These are phyloP conservation scores for Arxiozyma heterogenica DNA, from an alignment of 1,139 yeast species.

Conservation along the genomic window DNA sequence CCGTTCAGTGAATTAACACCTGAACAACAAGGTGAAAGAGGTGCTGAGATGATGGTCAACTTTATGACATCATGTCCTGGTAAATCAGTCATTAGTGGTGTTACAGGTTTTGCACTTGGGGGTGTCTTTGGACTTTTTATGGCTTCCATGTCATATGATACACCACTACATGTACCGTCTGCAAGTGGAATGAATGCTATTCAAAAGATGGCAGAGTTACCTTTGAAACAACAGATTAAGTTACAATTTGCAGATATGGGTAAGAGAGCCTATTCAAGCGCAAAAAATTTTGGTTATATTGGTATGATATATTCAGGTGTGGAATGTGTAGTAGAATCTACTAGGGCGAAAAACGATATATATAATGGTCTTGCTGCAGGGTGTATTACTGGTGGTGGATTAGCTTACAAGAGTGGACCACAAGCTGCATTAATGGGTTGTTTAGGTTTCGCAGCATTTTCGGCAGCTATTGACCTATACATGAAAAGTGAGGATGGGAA, in stretches of 20 bases:
- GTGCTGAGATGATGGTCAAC: slow-evolving; percentile 75
- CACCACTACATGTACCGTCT: slow-evolving; percentile 29
- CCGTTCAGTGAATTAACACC: slow-evolving; percentile 66
- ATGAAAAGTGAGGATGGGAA: slow-evolving; percentile 76
- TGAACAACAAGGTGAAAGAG: slow-evolving; percentile 87
- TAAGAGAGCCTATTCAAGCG: slow-evolving; percentile 71
- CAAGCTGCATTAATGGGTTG: slow-evolving; percentile 87
- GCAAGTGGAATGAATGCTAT: slow-evolving; percentile 34
- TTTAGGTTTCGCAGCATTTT: slow-evolving; percentile 96
- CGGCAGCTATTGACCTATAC: slow-evolving; percentile 86
- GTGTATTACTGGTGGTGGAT: slow-evolving; percentile 92
- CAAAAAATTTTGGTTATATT: slow-evolving; percentile 89
- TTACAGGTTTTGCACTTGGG: slow-evolving; percentile 88
- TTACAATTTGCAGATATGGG: slow-evolving; percentile 91
- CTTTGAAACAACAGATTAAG: slow-evolving; percentile 88
- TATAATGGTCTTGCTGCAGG: slow-evolving; percentile 92
- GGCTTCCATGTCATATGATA: slow-evolving; percentile 64
- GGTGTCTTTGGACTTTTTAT: slow-evolving; percentile 93
- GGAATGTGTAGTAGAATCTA: slow-evolving; percentile 75
- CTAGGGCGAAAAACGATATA: slow-evolving; percentile 81
- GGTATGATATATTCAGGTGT: slow-evolving; percentile 93
- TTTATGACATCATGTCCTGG: slow-evolving; percentile 95
- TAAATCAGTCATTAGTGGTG: slow-evolving; percentile 84
- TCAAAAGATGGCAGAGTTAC: slow-evolving; percentile 65
- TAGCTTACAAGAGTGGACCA: slow-evolving; percentile 89